These are phyloP conservation scores for Arxiozyma slooffiae DNA, from an alignment of 1,139 yeast species.

Conservation along the genomic window DNA sequence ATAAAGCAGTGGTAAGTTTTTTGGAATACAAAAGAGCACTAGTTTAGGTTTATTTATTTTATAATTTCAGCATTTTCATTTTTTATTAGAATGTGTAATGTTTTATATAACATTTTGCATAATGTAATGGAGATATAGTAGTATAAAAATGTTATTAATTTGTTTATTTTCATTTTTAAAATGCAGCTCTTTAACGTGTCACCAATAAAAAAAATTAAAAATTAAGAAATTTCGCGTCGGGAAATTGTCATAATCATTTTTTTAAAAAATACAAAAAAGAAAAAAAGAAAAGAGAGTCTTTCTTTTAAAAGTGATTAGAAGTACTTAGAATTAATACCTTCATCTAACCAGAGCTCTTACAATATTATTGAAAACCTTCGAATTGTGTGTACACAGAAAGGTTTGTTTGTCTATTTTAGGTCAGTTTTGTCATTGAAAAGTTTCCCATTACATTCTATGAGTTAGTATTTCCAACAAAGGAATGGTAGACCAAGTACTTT, in stretches of 20 bases:
- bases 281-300: too few species aligned
- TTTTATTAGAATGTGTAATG: too few species aligned
- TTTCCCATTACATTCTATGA: neutral
- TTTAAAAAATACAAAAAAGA: neutral
- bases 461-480: neutral
- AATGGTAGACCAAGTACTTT: neutral
- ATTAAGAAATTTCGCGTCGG: neutral
- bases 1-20: neutral
- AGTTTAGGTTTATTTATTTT: neutral
- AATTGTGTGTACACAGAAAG: neutral
- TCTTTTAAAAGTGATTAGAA: too few species aligned
- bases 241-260: neutral
- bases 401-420: neutral
- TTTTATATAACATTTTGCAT: too few species aligned
- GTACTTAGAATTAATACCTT: too few species aligned
- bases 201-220: neutral
- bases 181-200: neutral
- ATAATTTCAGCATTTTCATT: neutral
- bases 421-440: neutral
- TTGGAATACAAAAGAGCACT: neutral
- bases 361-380: too few species aligned
- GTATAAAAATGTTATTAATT: too few species aligned
- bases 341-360: too few species aligned
- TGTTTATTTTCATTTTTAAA: too few species aligned
- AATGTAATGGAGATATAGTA: too few species aligned